phyloP scores from a whole-genome alignment of 108 stramenopile species.

The Schizochytrium sp. region DNA sequence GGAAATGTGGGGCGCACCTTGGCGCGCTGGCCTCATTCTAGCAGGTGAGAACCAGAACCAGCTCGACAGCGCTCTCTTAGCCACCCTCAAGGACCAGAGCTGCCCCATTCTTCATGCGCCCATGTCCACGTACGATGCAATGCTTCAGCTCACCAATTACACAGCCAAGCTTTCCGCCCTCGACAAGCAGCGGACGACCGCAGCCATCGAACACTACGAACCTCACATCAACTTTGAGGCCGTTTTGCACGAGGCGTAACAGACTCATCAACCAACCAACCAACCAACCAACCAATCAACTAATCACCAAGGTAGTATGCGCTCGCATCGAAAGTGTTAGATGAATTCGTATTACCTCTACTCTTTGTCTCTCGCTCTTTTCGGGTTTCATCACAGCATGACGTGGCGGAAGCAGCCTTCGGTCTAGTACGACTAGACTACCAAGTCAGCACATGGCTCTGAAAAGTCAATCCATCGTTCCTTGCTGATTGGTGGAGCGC shows the following conservation, averaged over 20 bases:
- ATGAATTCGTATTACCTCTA: too few relatives aligned
- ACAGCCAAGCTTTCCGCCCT: conserved; percentile 80
- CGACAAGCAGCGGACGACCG: conserved; percentile 65
- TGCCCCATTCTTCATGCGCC: conserved; percentile 65
- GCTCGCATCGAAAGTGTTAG: too few relatives aligned
- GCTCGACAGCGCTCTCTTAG: conserved; percentile 47
- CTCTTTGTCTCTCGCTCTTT: too few relatives aligned
- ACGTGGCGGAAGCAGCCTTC: too few relatives aligned
- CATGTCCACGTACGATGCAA: conserved; percentile 61
- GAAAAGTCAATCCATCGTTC: too few relatives aligned
- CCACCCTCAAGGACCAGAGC: conserved; percentile 61
- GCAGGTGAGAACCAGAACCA: neutral
- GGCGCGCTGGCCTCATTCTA: neutral
- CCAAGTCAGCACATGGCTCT: too few relatives aligned
- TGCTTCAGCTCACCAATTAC: conserved; percentile 64
- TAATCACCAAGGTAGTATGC: too few relatives aligned
- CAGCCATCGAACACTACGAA: conserved; percentile 76
- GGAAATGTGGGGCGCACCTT: conserved; percentile 42
- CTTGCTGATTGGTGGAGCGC: neutral
- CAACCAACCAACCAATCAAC: too few relatives aligned
- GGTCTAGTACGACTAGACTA: too few relatives aligned
- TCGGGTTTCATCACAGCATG: too few relatives aligned
- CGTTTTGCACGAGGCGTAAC: conserved; percentile 33
- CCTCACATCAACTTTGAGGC: conserved; percentile 78
- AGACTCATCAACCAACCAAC: too few relatives aligned